These are phyloP conservation scores for Limnanthes douglasii DNA, from an alignment of 345 rosid genomes.

Conservation along the genomic window DNA sequence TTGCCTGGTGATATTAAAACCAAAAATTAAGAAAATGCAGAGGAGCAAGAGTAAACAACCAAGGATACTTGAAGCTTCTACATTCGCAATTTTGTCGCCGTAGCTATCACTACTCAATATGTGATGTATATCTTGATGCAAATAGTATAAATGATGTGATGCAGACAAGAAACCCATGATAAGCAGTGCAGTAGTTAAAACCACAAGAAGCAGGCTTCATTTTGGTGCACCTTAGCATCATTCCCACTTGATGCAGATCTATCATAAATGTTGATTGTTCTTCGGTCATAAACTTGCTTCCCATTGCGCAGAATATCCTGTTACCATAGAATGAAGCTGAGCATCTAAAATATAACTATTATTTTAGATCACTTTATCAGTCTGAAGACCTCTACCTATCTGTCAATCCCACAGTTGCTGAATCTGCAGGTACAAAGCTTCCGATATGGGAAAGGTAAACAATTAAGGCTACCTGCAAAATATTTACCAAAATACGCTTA, in stretches of 20 bases:
- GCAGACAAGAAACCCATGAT: neutral
- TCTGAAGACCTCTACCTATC: conserved; percentile 42
- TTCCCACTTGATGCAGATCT: conserved; percentile 96
- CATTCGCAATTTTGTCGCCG: too few relatives aligned
- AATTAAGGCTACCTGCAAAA: conserved; percentile 77
- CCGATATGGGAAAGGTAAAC: conserved; percentile 95
- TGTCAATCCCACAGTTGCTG: conserved; percentile 89
- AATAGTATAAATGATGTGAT: conserved; percentile 1
- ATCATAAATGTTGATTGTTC: conserved; percentile 96
- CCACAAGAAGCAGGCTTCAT: neutral
- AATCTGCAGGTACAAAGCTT: conserved; percentile 96
- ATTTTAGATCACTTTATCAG: conserved; percentile 9
- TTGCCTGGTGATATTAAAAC: conserved; percentile 35
- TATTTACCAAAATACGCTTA: conserved; percentile 4
- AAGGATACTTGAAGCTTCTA: too few relatives aligned
- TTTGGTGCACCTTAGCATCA: conserved; percentile 66
- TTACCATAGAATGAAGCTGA: conserved; percentile 11
- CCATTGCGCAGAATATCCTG: conserved; percentile 95
- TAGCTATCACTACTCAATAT: too few relatives aligned
- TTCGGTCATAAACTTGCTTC: conserved; percentile 82
- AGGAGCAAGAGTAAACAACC: conserved; percentile 5
- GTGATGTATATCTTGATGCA: too few relatives aligned
- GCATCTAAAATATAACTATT: conserved; percentile 1
- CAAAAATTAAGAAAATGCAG: conserved; percentile 2
- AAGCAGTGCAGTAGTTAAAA: neutral